A percentile compares a stretch with the other conserved stretches of the same genome.
These are phyloP conservation scores for Zizania latifolia DNA, from an alignment of 176 grass and related monocot species.

Conservation along the genomic window DNA sequence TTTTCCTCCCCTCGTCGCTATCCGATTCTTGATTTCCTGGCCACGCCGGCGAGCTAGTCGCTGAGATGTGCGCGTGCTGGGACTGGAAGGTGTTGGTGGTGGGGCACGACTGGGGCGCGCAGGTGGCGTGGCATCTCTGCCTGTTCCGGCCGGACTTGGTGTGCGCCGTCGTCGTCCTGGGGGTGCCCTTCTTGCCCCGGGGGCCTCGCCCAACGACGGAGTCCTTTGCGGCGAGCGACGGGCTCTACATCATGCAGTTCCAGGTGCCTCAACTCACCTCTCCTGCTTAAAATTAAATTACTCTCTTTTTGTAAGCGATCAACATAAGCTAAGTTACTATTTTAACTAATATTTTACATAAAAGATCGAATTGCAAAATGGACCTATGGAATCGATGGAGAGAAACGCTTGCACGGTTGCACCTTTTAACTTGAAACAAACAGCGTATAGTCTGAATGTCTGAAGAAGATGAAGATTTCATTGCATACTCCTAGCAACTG, in stretches of 20 bases:
- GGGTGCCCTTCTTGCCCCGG: slow-evolving; percentile 41
- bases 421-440: too few species aligned
- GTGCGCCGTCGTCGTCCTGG: slow-evolving; percentile 37
- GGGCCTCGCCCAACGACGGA: not conserved
- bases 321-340: too few species aligned
- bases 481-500: too few species aligned
- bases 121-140: slow-evolving; percentile 48
- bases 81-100: slow-evolving; percentile 51
- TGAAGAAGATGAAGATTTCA: too few species aligned
- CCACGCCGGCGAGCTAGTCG: not conserved
- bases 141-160: slow-evolving; percentile 60
- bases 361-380: too few species aligned
- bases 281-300: too few species aligned
- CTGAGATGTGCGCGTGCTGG: too few species aligned
- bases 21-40: not conserved
- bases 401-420: too few species aligned
- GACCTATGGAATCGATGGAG: too few species aligned
- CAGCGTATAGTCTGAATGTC: too few species aligned
- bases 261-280: slow-evolving; percentile 21
- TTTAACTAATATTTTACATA: too few species aligned
- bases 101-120: slow-evolving; percentile 53
- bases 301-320: too few species aligned
- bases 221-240: slow-evolving; percentile 13
- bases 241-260: slow-evolving; percentile 56
- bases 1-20: not conserved